phyloP scores from a whole-genome alignment of 1,284 basidiomycete species.

The Cutaneotrichosporon spelunceum region DNA sequence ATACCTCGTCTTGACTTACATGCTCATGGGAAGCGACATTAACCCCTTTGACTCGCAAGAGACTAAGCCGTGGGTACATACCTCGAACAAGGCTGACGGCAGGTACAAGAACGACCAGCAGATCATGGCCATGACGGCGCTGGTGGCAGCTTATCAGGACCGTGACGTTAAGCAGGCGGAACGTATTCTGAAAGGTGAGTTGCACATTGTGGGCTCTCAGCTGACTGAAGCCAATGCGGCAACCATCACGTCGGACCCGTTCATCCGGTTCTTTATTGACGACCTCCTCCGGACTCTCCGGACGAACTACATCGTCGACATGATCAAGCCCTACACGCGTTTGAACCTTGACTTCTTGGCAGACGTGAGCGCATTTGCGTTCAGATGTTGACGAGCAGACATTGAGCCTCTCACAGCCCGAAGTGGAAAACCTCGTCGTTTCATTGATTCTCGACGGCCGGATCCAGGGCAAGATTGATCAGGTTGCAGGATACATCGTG shows the following conservation, averaged over 20 bases:
- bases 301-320: slow-evolving; percentile 94
- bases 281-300: slow-evolving; percentile 88
- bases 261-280: slow-evolving; percentile 90
- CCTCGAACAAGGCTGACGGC: slow-evolving; percentile 17
- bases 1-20: slow-evolving; percentile 95
- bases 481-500: slow-evolving; percentile 86
- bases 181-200: slow-evolving; percentile 79
- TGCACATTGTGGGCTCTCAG: neutral
- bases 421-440: slow-evolving; percentile 90
- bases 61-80: slow-evolving; percentile 76
- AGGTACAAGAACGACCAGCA: slow-evolving; percentile 95
- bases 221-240: slow-evolving; percentile 69
- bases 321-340: slow-evolving; percentile 94
- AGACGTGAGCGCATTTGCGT: slow-evolving; percentile 58
- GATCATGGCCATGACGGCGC: slow-evolving; percentile 95
- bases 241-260: slow-evolving; percentile 91
- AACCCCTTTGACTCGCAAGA: slow-evolving; percentile 99
- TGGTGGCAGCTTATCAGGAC: slow-evolving; percentile 93
- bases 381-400: slow-evolving; percentile 59
- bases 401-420: slow-evolving; percentile 79
- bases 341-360: slow-evolving; percentile 88
- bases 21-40: slow-evolving; percentile 97
- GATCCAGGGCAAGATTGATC: slow-evolving; percentile 92
- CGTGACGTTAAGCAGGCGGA: slow-evolving; percentile 95
- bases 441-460: slow-evolving; percentile 91